Conservation (phyloP, 768 basidiomycete genomes). For the Boletus fagicola region DNA sequence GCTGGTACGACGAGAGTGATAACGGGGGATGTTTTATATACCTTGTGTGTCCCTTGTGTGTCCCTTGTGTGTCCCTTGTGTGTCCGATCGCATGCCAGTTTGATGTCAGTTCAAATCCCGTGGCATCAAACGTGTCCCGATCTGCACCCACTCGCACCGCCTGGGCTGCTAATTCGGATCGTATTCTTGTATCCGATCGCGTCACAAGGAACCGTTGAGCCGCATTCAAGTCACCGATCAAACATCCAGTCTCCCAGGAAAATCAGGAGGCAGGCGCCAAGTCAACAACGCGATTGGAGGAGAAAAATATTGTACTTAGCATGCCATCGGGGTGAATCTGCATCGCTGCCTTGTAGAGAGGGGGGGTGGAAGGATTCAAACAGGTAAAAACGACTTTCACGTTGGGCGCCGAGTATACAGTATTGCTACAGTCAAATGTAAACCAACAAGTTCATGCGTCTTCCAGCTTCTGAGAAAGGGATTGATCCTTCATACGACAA, state of each 20-base stretch:
- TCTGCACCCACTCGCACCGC: constrained; percentile 17
- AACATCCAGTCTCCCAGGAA: not conserved
- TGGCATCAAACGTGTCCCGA: constrained; percentile 20
- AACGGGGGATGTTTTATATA: constrained; percentile 9
- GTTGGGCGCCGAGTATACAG: not conserved
- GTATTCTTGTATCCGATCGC: constrained; percentile 2
- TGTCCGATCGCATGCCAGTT: constrained; percentile 18
- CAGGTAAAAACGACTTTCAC: not conserved
- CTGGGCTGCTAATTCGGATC: constrained; percentile 7
- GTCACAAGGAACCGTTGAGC: not conserved
- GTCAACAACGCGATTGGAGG: not conserved
- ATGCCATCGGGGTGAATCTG: not conserved
- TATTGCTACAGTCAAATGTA: not conserved
- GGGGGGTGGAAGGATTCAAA: not conserved
- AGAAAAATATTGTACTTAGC: not conserved
- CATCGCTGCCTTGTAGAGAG: not conserved
- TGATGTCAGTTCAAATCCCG: constrained; percentile 2
- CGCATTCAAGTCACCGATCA: not conserved
- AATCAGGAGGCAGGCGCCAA: not conserved
- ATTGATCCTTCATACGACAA: not conserved
- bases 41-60: not conserved
- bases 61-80: too few relatives aligned
- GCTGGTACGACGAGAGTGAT: not conserved
- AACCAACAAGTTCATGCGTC: not conserved
- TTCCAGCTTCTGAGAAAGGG: not conserved